These are phyloP conservation scores for Alternaria tenuissima DNA, from an alignment of 2,329 filamentous ascomycete genomes.

Conservation along the genomic window DNA sequence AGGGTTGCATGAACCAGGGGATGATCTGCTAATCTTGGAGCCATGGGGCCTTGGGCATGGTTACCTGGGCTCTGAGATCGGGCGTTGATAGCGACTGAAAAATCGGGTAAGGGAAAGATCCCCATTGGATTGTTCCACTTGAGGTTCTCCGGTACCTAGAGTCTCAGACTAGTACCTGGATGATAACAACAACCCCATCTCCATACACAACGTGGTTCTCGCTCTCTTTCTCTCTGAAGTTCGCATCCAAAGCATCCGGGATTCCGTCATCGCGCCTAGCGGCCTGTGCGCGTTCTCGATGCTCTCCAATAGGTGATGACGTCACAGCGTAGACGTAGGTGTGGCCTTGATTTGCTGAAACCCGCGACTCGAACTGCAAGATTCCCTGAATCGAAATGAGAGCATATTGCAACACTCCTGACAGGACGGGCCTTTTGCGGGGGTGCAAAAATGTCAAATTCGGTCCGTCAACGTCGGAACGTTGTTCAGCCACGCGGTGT, in stretches of 20 bases:
- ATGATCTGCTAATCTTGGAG: slow-evolving; percentile 11
- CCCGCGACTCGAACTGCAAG: background rate
- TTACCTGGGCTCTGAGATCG: slow-evolving; percentile 17
- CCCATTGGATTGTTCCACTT: slow-evolving; percentile 1
- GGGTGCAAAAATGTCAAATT: slow-evolving; percentile 12
- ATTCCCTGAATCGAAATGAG: background rate
- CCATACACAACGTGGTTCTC: background rate
- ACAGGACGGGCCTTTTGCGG: slow-evolving; percentile 20
- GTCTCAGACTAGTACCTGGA: slow-evolving; percentile 10
- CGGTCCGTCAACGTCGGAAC: slow-evolving; percentile 20
- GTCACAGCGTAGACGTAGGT: background rate
- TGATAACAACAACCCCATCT: background rate
- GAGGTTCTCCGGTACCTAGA: background rate
- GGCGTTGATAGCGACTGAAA: slow-evolving; percentile 12
- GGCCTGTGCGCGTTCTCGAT: background rate
- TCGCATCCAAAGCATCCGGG: background rate
- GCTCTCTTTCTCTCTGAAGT: background rate
- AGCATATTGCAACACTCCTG: slow-evolving; percentile 3
- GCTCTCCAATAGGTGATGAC: slow-evolving; percentile 1
- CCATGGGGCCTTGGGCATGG: slow-evolving; percentile 10
- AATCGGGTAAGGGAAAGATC: slow-evolving; percentile 3
- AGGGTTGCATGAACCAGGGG: slow-evolving; percentile 11
- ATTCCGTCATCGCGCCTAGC: background rate
- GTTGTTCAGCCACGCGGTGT: slow-evolving; percentile 10
- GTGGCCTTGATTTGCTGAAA: background rate